Conservation (phyloP, 2,329 filamentous ascomycete species). For the Didymella lethalis region DNA sequence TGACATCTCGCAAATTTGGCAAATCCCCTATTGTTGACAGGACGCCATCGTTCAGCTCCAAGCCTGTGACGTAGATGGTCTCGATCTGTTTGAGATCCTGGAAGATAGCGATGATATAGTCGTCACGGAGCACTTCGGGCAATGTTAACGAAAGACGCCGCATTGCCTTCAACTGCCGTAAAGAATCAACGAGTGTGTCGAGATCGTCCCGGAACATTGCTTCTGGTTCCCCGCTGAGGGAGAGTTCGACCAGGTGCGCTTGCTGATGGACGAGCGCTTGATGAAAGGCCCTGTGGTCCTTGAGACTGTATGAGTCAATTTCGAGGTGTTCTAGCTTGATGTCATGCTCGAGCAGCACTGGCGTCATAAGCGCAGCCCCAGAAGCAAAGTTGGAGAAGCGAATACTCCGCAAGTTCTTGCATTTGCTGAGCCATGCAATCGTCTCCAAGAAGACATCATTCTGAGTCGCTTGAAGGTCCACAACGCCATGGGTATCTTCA, state of each 20-base stretch:
- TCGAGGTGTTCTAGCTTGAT: constrained; percentile 59
- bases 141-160: constrained; percentile 62
- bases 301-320: constrained; percentile 59
- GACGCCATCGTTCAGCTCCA: constrained; percentile 61
- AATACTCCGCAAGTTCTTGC: constrained; percentile 60
- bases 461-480: constrained; percentile 60
- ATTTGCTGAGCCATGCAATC: constrained; percentile 64
- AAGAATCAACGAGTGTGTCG: constrained; percentile 59
- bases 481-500: constrained; percentile 54
- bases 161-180: constrained; percentile 62
- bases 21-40: constrained; percentile 57
- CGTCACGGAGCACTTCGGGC: constrained; percentile 59
- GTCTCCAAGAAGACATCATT: constrained; percentile 62
- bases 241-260: constrained; percentile 55
- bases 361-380: constrained; percentile 61
- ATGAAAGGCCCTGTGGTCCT: constrained; percentile 62
- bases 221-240: constrained; percentile 59
- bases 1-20: constrained; percentile 60
- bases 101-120: constrained; percentile 60
- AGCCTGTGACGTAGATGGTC: constrained; percentile 64
- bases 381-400: constrained; percentile 61
- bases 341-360: constrained; percentile 57
- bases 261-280: constrained; percentile 63
- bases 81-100: constrained; percentile 59
- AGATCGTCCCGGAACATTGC: constrained; percentile 57